phyloP scores from a whole-genome alignment of 805 yeast genomes.

The Metschnikowia baotianmanensis region DNA sequence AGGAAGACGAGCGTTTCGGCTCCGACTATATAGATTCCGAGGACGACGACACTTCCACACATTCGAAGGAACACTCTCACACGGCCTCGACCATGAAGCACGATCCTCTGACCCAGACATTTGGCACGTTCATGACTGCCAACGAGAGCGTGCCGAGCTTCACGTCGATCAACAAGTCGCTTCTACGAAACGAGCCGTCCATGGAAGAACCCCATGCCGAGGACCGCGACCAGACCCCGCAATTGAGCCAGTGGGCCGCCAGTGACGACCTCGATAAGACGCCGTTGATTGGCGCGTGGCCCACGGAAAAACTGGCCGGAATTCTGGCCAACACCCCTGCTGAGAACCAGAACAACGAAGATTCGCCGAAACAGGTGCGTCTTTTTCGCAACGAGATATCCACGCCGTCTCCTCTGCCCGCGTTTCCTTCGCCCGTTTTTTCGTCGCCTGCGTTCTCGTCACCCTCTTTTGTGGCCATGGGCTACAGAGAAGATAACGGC shows the following conservation, averaged over 20 bases:
- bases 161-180: slow-evolving; percentile 33
- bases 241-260: slow-evolving; percentile 15
- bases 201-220: slow-evolving; percentile 16
- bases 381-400: background rate
- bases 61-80: background rate
- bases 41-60: background rate
- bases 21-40: slow-evolving; percentile 11
- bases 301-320: slow-evolving; percentile 1
- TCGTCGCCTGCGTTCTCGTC: background rate
- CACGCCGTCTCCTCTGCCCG: background rate
- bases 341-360: background rate
- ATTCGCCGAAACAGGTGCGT: background rate
- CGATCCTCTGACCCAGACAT: slow-evolving; percentile 25
- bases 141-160: slow-evolving; percentile 27
- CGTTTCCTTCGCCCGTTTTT: background rate
- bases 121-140: slow-evolving; percentile 30
- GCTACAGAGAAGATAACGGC: slow-evolving; percentile 10
- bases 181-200: slow-evolving; percentile 23
- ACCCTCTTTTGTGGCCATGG: slow-evolving; percentile 5
- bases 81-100: background rate
- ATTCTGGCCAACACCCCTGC: background rate
- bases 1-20: slow-evolving; percentile 16
- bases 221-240: slow-evolving; percentile 37
- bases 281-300: slow-evolving; percentile 23
- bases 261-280: slow-evolving; percentile 27